These are phyloP conservation scores for Lipomyces japonicus DNA, from an alignment of 805 yeast species.

Conservation along the genomic window DNA sequence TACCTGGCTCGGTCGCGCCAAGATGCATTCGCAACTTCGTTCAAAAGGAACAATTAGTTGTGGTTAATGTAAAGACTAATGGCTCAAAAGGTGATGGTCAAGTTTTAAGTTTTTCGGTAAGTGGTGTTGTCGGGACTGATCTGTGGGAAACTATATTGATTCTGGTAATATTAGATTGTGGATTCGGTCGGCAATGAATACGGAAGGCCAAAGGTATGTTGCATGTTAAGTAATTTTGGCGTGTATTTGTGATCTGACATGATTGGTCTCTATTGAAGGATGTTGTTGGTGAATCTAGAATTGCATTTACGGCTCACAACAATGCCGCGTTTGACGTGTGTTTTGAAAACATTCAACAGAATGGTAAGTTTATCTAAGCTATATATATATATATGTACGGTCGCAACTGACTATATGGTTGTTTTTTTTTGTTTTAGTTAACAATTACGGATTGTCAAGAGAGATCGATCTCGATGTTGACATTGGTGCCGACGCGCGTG, in stretches of 20 bases:
- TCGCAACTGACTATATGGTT: neutral
- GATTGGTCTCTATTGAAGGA: slow-evolving; percentile 39
- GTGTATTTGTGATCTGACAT: neutral
- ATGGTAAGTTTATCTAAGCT: slow-evolving; percentile 20
- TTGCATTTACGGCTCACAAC: slow-evolving; percentile 80
- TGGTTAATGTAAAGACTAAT: slow-evolving; percentile 68
- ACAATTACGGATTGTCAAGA: slow-evolving; percentile 49
- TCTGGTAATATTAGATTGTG: slow-evolving; percentile 42
- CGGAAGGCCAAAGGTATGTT: slow-evolving; percentile 53
- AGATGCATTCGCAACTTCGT: slow-evolving; percentile 92
- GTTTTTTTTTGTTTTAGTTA: slow-evolving; percentile 12
- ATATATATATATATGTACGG: neutral
- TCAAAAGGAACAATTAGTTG: slow-evolving; percentile 77
- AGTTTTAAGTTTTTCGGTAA: slow-evolving; percentile 52
- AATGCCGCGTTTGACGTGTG: slow-evolving; percentile 88
- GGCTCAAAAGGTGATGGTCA: slow-evolving; percentile 89
- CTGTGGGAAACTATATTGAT: neutral
- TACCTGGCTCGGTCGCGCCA: slow-evolving; percentile 41
- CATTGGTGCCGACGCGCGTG: slow-evolving; percentile 95
- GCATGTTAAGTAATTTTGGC: neutral
- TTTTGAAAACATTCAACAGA: slow-evolving; percentile 60
- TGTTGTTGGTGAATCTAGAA: slow-evolving; percentile 64
- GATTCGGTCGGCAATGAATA: slow-evolving; percentile 85
- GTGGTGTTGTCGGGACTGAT: slow-evolving; percentile 1
- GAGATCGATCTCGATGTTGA: slow-evolving; percentile 87